A percentile compares a stretch with the other conserved stretches of the same genome.
Conservation (phyloP, 495 filamentous ascomycete species). For the Penicillium mononematosum region DNA sequence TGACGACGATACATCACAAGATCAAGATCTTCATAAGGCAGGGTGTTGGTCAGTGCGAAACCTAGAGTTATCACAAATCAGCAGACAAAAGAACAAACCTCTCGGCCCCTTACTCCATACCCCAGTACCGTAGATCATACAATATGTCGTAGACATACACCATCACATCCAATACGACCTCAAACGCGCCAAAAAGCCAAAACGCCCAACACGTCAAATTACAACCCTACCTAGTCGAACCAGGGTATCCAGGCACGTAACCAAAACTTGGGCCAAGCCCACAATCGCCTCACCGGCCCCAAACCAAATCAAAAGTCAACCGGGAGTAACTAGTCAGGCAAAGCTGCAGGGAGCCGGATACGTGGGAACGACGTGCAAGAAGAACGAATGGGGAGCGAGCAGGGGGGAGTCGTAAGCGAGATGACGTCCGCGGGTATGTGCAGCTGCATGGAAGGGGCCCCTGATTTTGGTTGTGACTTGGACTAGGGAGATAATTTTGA, state of each 20-base stretch:
- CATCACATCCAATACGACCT: background rate
- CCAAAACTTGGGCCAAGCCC: background rate
- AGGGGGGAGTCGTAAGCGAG: background rate
- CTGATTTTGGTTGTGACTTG: background rate
- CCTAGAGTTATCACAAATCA: too few relatives aligned
- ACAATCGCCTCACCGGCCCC: background rate
- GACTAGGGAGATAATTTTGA: too few relatives aligned
- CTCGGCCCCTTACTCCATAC: background rate
- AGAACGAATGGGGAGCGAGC: background rate
- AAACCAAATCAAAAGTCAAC: background rate
- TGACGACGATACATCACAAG: background rate
- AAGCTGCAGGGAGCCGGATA: background rate
- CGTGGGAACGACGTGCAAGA: background rate
- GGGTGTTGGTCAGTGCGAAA: too few relatives aligned
- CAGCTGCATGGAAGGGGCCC: background rate
- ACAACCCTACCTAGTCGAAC: too few relatives aligned
- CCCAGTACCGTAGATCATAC: background rate
- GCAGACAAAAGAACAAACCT: too few relatives aligned
- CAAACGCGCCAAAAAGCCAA: background rate
- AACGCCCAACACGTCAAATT: background rate
- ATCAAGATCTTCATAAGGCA: too few relatives aligned
- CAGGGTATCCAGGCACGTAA: too few relatives aligned
- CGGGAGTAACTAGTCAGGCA: background rate
- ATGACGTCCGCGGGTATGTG: background rate
- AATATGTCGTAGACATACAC: background rate